phyloP scores from a whole-genome alignment of 805 yeast species.

The Cyberlindnera meyerae region DNA sequence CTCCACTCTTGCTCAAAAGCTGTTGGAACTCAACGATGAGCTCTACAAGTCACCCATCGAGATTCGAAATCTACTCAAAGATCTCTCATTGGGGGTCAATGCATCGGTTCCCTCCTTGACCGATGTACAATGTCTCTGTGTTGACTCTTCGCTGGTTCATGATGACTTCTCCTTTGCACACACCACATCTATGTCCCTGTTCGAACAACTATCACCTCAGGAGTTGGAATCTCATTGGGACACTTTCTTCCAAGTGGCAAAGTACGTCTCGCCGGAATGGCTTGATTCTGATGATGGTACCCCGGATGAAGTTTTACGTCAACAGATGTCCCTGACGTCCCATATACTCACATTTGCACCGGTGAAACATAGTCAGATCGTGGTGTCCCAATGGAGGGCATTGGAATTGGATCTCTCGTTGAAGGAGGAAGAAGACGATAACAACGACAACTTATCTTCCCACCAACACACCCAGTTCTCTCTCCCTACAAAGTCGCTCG shows the following conservation, averaged over 20 bases:
- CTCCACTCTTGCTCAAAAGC: constrained; percentile 33
- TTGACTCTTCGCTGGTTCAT: constrained; percentile 62
- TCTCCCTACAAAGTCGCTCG: constrained; percentile 14
- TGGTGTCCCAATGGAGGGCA: constrained; percentile 60
- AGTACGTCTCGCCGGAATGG: constrained; percentile 40
- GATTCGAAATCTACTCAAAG: constrained; percentile 37
- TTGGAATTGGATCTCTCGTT: constrained; percentile 38
- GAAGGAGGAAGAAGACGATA: constrained; percentile 15
- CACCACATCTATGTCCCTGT: constrained; percentile 35
- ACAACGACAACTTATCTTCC: not conserved
- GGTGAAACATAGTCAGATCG: constrained; percentile 46
- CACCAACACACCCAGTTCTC: no score
- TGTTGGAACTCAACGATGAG: constrained; percentile 50
- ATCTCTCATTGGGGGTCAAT: constrained; percentile 38
- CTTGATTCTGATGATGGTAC: constrained; percentile 27
- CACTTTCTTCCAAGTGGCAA: constrained; percentile 55
- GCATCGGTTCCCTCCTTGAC: constrained; percentile 11
- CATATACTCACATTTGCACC: constrained; percentile 49
- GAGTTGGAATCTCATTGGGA: constrained; percentile 48
- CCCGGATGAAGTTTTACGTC: constrained; percentile 34
- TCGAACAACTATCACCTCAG: constrained; percentile 8
- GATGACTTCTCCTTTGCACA: constrained; percentile 56
- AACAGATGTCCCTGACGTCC: constrained; percentile 53
- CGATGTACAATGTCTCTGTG: constrained; percentile 42
- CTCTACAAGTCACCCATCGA: constrained; percentile 43